Base-by-base conservation (phyloP, 352 stramenopile genomes). In the Hyaloperonospora arabidopsidis region DNA sequence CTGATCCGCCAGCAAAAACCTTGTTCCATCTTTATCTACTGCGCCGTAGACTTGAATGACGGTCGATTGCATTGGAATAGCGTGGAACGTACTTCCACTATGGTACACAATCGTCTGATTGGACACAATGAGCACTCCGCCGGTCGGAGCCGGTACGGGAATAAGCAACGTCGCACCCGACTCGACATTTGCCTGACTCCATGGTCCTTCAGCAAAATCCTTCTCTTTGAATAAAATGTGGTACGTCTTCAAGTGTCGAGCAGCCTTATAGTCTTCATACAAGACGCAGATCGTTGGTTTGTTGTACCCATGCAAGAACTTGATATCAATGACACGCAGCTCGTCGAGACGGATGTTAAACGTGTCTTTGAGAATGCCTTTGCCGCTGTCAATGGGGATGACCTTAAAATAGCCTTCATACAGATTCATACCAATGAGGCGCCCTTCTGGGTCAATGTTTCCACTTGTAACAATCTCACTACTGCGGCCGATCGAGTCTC, bases 301-400 rank as follows among this genome's bases (percentile, higher is more conserved):
- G n/a, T 52, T 66, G 63, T 89, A 90, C 1, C 86, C 89, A 56
- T 95, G 72, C 8, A 97, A 66, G 63, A 97, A 97, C 61, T 96
- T 93, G 67, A 97, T 94, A 59, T 97, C 90, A 51, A 97, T 88
- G 45, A 97, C 86, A 39, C 90, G 75, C 28, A 96, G 67, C 68
- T 97, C 90, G 61, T 97, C 89, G 54, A 97, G 68, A 2, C 86
- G 89, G 41, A 97, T 93, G 65, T 97, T 96, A 67, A 97, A 96
- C 35, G 83, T 81, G 35, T 95, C 84, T 39, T 79, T 79, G 12
- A 96, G 69, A 25, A 84, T 74, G 12, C 85, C 84, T 52, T 84
- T 87, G 54, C 65, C 62, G 38, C 65, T 73, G 58, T 96, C 85
- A 56, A 96, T 93, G 40, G 85, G 85, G 49, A 93, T 91, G 13